Evolutionary conservation across 75 land plant genomes (phyloP), one percentile per base, ranked within the genome.

Genomic region (Selaginella moellendorffii): DNA sequence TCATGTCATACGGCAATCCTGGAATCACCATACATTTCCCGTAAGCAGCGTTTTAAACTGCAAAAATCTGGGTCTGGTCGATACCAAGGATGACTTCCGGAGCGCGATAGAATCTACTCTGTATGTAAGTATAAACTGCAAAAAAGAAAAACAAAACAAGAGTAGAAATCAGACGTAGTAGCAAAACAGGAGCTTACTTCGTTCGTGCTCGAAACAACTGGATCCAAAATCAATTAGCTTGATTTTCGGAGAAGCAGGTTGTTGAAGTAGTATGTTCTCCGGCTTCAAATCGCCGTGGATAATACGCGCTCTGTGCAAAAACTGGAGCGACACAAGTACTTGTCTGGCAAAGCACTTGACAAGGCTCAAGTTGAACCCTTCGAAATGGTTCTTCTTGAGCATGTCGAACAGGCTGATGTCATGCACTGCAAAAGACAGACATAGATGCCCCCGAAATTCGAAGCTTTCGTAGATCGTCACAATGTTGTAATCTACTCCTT

Each of bases 241-340:
- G 51, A 74, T 69, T 46, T 69, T 69, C 1, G 76, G 68, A 70
- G 68, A 62, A 12, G 76, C 26, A 17, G 72, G 62, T 22, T 74
- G 76, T 29, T 74, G 76, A 25, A 75, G 53, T 46, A 75, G 52
- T 26, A 75, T 75, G 23, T 75, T 75, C 64, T 75, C 77, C 20
- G 77, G 77, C 73, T 75, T 75, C 68, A 75, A 65, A 31, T 75
- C 77, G 27, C 77, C 69, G 29, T 75, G 77, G 0, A 75, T 66
- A 0, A 75, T 31, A 67, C 61, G 72, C 14, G 69, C 54, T 64
- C 63, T 74, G 19, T 61, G 58, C 19, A 74, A 42, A 30, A 74
- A 74, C 26, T 46, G 53, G 18, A 74, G 66, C 21, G 76, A 61
- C 21, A 64, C 26, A 71, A 74, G 28, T 25, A 74, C 30, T 28